Base-by-base conservation (phyloP, 768 basidiomycete genomes). In the Podaxis carcinomalis region DNA sequence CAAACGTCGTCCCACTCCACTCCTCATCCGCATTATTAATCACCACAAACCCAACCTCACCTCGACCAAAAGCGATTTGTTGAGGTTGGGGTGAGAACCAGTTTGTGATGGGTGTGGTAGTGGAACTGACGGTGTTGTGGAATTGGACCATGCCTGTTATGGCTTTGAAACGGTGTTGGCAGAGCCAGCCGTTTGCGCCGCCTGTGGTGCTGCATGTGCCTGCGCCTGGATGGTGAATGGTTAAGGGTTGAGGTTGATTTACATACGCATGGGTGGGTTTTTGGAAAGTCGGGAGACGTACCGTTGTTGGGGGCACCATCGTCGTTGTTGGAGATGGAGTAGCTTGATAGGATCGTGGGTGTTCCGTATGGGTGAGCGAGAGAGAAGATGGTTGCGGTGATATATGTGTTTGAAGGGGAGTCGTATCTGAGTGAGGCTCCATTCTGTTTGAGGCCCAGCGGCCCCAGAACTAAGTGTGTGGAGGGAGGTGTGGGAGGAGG, bases 351-450 rank as follows among this genome's bases (percentile, higher is more conserved):
- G 51, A 90, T 72, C 0, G 83, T 82, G 0, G 86, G 85, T 5
- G 81, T 86, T 56, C 88, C 87, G 69, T 86, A 90, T 0, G 86
- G 76, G 67, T 88, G 83, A 0, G 87, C 85, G 35, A 89, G 78
- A 0, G 85, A 86, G 73, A 87, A 88, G 27, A 89, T 78, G 11
- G 75, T 79, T 0, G 85, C 86, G 2, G 80, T 75, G 14, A 79
- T 77, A 68, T 88, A 89, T 0, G 83, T 80, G 69, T 89, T 88
- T n/a, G 80, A 82, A 0, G 86, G 76, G 0, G 87, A 88, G 62
- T 84, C 82, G 47, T 75, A 75, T 65, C 81, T 85, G 5, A 89
- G 73, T 0, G 87, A 86, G 27, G 57, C 66, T 1, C 82, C 83
- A 56, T 77, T 80, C 86, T 81, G 52, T 16, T 39, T 23, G n/a